phyloP scores from a whole-genome alignment of 176 grass and related monocot species.

The Raddia distichophylla region DNA sequence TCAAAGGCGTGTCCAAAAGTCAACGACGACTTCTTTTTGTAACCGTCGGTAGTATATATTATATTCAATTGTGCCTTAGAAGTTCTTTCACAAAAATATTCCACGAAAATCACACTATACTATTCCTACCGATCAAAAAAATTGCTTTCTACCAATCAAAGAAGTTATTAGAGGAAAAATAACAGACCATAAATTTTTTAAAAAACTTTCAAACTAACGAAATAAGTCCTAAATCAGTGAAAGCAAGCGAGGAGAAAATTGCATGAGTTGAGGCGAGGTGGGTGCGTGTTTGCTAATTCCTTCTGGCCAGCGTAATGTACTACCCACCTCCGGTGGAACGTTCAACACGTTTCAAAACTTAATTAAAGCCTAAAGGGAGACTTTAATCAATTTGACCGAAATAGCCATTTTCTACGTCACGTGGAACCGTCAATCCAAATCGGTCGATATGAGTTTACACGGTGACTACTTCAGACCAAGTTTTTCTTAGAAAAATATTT shows the following conservation, averaged over 20 bases:
- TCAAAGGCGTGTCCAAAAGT: too few species aligned
- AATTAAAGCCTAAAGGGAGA: neutral
- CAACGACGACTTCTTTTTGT: too few species aligned
- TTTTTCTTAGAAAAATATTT: neutral
- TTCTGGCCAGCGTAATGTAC: neutral
- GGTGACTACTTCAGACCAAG: neutral
- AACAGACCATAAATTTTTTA: too few species aligned
- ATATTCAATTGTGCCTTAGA: too few species aligned
- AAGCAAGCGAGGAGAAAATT: neutral
- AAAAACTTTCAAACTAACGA: neutral
- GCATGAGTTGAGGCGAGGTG: neutral
- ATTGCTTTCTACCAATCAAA: too few species aligned
- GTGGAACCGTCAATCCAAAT: neutral
- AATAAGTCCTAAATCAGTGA: neutral
- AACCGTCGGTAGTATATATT: too few species aligned
- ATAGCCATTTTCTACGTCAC: neutral
- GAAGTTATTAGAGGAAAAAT: too few species aligned
- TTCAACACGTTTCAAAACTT: neutral
- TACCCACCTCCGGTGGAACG: neutral
- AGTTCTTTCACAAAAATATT: too few species aligned
- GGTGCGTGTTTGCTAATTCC: slow-evolving; percentile 5
- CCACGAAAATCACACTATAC: too few species aligned
- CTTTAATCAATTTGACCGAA: neutral
- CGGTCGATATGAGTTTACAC: neutral
- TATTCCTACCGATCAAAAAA: too few species aligned